Conservation (phyloP, 805 yeast genomes). For the Candida tibetensis region DNA sequence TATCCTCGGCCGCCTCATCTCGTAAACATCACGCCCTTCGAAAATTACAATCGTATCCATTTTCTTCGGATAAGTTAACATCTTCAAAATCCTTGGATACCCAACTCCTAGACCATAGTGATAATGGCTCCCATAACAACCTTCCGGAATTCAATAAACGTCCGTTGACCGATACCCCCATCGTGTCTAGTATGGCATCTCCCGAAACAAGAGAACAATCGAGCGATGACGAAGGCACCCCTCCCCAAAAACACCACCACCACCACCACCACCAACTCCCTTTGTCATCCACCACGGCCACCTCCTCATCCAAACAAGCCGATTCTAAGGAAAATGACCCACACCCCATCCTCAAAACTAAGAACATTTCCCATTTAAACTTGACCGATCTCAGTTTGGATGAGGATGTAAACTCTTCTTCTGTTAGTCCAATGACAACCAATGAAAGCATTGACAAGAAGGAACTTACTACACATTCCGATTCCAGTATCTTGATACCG, state of each 20-base stretch:
- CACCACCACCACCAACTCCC: too few species aligned
- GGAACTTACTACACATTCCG: neutral
- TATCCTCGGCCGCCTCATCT: conserved; percentile 11
- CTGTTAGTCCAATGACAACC: conserved; percentile 21
- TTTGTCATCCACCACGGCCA: neutral
- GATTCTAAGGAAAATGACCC: conserved; percentile 5
- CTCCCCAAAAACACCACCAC: neutral
- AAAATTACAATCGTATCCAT: conserved; percentile 13
- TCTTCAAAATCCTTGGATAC: conserved; percentile 12
- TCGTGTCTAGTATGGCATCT: conserved; percentile 54
- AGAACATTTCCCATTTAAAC: conserved; percentile 40
- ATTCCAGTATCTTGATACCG: conserved; percentile 1
- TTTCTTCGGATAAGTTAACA: conserved; percentile 8
- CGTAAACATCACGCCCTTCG: conserved; percentile 15
- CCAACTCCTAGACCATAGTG: conserved; percentile 9
- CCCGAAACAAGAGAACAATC: conserved; percentile 40
- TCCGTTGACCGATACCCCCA: conserved; percentile 75
- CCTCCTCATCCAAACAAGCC: neutral
- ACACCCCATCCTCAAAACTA: conserved; percentile 22
- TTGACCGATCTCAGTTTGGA: conserved; percentile 29
- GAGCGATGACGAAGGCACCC: conserved; percentile 28
- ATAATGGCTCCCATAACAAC: conserved; percentile 9
- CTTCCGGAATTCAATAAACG: conserved; percentile 65
- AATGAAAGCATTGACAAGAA: neutral
- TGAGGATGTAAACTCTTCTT: conserved; percentile 13